Percentiles rank a stretch among this genome's conserved stretches.
phyloP scores from a whole-genome alignment of 2,329 filamentous ascomycete genomes.

The Neoscytalidium dimidiatum region DNA sequence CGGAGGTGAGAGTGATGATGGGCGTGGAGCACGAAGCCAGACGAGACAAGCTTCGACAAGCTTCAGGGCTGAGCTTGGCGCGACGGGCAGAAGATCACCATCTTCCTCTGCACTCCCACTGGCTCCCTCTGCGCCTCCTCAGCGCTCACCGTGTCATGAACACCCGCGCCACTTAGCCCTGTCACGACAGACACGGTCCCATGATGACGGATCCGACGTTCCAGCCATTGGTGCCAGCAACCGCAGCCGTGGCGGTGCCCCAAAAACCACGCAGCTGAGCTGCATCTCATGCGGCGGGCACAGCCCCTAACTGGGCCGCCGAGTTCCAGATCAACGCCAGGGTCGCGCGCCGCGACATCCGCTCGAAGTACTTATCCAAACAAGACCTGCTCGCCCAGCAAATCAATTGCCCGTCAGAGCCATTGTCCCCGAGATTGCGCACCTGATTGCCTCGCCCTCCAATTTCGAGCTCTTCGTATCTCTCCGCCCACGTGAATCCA shows the following conservation, averaged over 20 bases:
- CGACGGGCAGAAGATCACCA: background rate
- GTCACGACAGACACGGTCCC: background rate
- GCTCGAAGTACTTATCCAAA: background rate
- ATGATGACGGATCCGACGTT: background rate
- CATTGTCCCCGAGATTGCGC: background rate
- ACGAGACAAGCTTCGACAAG: conserved; percentile 9
- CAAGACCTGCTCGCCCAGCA: background rate
- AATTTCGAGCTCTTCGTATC: background rate
- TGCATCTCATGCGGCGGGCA: background rate
- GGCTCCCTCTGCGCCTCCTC: background rate
- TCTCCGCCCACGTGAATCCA: background rate
- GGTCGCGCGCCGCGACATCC: conserved; percentile 11
- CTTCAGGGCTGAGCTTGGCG: conserved; percentile 7
- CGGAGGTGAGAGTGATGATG: background rate
- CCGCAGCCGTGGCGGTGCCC: background rate
- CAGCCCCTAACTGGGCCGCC: background rate
- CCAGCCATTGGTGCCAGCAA: background rate
- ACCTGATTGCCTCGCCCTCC: background rate
- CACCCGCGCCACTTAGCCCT: background rate
- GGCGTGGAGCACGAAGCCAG: background rate
- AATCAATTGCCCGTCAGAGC: background rate
- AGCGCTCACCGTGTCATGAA: background rate
- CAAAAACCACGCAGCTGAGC: background rate
- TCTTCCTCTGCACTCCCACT: background rate
- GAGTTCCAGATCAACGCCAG: conserved; percentile 1